phyloP scores from a whole-genome alignment of 352 stramenopile species.

The Phytophthora constricta region DNA sequence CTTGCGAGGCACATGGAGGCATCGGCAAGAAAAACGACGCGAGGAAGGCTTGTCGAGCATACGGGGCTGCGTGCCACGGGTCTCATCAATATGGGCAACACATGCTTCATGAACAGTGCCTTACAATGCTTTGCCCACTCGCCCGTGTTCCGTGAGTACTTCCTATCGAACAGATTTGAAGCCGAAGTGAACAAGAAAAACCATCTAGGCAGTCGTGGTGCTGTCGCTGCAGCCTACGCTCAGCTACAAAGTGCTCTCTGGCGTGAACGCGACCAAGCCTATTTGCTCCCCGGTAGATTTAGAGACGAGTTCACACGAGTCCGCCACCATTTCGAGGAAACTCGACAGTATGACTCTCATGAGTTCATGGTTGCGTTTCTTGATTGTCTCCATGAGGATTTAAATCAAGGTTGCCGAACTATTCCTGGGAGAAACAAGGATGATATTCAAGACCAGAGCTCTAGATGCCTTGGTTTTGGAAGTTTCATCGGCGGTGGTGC shows the following conservation, averaged over 20 bases:
- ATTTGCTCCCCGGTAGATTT: slow-evolving; percentile 59
- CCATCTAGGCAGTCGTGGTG: slow-evolving; percentile 90
- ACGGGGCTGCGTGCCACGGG: slow-evolving; percentile 64
- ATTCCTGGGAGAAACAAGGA: slow-evolving; percentile 18
- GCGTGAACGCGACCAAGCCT: slow-evolving; percentile 58
- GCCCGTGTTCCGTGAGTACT: slow-evolving; percentile 94
- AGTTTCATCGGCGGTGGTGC: slow-evolving; percentile 38
- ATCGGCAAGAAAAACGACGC: slow-evolving; percentile 34
- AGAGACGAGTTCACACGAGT: slow-evolving; percentile 75
- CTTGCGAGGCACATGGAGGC: slow-evolving; percentile 40
- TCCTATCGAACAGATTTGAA: slow-evolving; percentile 91
- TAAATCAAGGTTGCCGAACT: slow-evolving; percentile 88
- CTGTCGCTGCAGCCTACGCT: slow-evolving; percentile 91
- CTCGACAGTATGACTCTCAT: slow-evolving; percentile 96
- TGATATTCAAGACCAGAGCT: slow-evolving; percentile 36
- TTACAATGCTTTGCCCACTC: slow-evolving; percentile 96
- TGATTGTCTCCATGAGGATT: slow-evolving; percentile 98
- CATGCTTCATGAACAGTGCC: slow-evolving; percentile 90
- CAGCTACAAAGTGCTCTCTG: slow-evolving; percentile 74
- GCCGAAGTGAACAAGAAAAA: slow-evolving; percentile 96
- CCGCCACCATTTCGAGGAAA: slow-evolving; percentile 73
- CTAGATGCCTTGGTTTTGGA: slow-evolving; percentile 36
- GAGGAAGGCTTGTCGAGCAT: slow-evolving; percentile 41
- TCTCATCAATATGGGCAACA: slow-evolving; percentile 87
- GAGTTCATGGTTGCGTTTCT: slow-evolving; percentile 96